phyloP scores from a whole-genome alignment of 2,329 filamentous ascomycete species.

The Trichophyton mentagrophytes region DNA sequence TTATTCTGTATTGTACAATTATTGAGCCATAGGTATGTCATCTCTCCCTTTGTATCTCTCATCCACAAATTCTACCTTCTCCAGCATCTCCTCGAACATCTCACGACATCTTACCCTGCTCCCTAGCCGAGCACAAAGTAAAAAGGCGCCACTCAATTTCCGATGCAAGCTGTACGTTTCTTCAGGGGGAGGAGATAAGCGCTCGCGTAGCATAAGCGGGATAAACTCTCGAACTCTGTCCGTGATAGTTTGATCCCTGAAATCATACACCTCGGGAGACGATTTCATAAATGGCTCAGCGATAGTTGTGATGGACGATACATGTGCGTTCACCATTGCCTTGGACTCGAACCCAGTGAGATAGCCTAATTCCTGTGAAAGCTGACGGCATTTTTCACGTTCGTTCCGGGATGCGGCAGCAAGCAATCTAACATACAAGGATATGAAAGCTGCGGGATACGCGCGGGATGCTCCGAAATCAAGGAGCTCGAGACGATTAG shows the following conservation, averaged over 20 bases:
- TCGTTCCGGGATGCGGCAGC: conserved; percentile 65
- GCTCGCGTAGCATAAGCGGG: conserved; percentile 81
- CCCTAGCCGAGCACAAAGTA: conserved; percentile 76
- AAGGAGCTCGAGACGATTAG: conserved; percentile 68
- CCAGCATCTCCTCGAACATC: conserved; percentile 47
- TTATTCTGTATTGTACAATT: not conserved
- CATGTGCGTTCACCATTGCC: conserved; percentile 79
- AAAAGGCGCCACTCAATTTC: conserved; percentile 87
- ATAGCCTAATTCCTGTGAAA: conserved; percentile 73
- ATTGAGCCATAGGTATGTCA: not conserved
- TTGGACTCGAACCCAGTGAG: conserved; percentile 79
- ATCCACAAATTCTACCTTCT: conserved; percentile 18
- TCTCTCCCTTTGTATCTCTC: not conserved
- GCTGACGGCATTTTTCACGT: conserved; percentile 46
- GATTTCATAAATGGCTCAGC: conserved; percentile 74
- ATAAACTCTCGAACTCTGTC: conserved; percentile 80
- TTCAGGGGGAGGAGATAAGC: conserved; percentile 81
- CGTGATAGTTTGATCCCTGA: conserved; percentile 87
- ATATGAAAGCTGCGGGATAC: conserved; percentile 67
- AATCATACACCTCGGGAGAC: conserved; percentile 79
- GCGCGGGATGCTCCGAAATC: conserved; percentile 91
- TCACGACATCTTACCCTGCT: conserved; percentile 70
- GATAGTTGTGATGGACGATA: conserved; percentile 75
- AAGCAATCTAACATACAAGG: conserved; percentile 66
- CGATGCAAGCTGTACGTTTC: conserved; percentile 94